Evolutionary conservation across 768 basidiomycete species (phyloP).

Genomic region (Kwoniella europaea): DNA sequence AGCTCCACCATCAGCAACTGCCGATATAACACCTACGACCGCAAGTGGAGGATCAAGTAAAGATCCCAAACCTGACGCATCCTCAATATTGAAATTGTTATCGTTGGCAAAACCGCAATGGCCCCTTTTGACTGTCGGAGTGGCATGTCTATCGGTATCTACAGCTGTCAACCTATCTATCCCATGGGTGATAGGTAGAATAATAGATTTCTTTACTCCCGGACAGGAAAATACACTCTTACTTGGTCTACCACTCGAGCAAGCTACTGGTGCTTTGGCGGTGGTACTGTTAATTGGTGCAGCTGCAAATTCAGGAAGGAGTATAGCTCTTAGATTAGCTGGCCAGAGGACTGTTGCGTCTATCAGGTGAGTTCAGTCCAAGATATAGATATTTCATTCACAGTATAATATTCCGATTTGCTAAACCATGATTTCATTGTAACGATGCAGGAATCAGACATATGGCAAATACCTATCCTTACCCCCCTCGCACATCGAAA

Average conservation of each 20-base stretch:
- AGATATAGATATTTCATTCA: too few species aligned
- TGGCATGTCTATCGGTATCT: conserved; percentile 42
- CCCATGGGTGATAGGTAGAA: conserved; percentile 51
- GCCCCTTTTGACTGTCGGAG: conserved; percentile 43
- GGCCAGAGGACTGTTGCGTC: conserved; percentile 49
- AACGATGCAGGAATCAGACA: conserved; percentile 47
- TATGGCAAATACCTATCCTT: conserved; percentile 50
- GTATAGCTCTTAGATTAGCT: conserved; percentile 46
- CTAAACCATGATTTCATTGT: too few species aligned
- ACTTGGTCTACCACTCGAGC: conserved; percentile 48
- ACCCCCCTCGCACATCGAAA: conserved; percentile 53
- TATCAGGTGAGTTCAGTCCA: conserved; percentile 40
- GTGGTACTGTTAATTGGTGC: conserved; percentile 45
- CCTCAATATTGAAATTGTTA: conserved; percentile 49
- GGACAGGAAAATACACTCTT: conserved; percentile 48
- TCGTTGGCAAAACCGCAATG: conserved; percentile 52
- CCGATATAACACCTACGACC: conserved; percentile 15
- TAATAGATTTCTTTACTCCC: conserved; percentile 54
- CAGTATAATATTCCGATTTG: too few species aligned
- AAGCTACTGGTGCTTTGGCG: conserved; percentile 41
- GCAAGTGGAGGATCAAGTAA: conserved; percentile 12
- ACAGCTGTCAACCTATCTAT: conserved; percentile 49
- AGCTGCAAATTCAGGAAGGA: conserved; percentile 47
- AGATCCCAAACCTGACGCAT: conserved; percentile 39
- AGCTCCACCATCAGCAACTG: conserved; percentile 27